These are phyloP conservation scores for Aspergillus affinis DNA, from an alignment of 495 filamentous ascomycete species.

Conservation along the genomic window DNA sequence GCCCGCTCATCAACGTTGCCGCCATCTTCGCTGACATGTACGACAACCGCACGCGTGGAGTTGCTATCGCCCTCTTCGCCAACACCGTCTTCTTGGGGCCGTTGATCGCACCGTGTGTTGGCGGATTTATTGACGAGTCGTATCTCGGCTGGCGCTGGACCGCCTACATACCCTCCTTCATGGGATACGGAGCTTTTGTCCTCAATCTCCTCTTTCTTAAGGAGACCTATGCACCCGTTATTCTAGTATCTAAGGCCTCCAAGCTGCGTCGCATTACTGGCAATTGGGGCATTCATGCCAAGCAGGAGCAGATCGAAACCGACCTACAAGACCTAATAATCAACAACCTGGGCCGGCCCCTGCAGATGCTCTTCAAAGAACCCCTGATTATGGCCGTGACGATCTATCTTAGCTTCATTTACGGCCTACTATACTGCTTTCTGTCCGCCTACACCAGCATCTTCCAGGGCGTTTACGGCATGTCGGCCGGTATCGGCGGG, in stretches of 20 bases:
- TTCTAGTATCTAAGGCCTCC: constrained; percentile 26
- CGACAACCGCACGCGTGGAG: constrained; percentile 33
- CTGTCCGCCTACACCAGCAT: constrained; percentile 28
- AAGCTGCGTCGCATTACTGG: constrained; percentile 25
- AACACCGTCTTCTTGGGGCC: constrained; percentile 41
- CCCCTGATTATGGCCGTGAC: constrained; percentile 34
- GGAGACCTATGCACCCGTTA: constrained; percentile 29
- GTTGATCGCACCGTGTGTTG: constrained; percentile 33
- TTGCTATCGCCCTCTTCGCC: constrained; percentile 42
- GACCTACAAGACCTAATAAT: constrained; percentile 29
- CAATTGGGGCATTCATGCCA: constrained; percentile 40
- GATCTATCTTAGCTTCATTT: constrained; percentile 34
- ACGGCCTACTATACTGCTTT: constrained; percentile 35
- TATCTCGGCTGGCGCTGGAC: constrained; percentile 40
- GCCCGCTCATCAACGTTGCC: constrained; percentile 36
- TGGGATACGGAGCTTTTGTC: constrained; percentile 15
- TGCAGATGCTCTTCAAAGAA: constrained; percentile 34
- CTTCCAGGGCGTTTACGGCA: constrained; percentile 22
- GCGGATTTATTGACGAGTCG: constrained; percentile 28
- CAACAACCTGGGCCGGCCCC: constrained; percentile 32
- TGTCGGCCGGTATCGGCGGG: constrained; percentile 18
- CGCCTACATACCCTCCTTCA: constrained; percentile 29
- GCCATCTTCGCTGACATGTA: constrained; percentile 44
- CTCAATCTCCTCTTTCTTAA: constrained; percentile 20
- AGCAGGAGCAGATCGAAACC: constrained; percentile 37